Percentiles rank a stretch among this genome's conserved stretches.
Conservation (phyloP, 2,329 filamentous ascomycete genomes). For the Fusarium sp. region DNA sequence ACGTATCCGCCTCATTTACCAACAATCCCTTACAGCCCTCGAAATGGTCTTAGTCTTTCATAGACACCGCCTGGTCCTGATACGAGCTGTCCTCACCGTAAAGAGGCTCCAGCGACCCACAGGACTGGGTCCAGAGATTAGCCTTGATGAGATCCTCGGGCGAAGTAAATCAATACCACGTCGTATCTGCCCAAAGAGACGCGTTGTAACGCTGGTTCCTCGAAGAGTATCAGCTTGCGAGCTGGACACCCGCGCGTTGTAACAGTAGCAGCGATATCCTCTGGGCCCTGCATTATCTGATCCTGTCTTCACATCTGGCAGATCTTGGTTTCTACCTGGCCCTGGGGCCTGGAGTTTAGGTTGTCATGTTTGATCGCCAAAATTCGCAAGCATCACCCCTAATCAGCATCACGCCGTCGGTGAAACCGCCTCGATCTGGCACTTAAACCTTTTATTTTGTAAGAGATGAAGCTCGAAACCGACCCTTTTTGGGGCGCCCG, state of each 20-base stretch:
- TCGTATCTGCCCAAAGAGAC: constrained; percentile 7
- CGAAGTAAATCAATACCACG: constrained; percentile 25
- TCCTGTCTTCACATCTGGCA: constrained; percentile 14
- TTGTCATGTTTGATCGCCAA: constrained; percentile 23
- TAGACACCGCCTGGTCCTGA: background rate
- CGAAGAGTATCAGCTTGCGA: constrained; percentile 25
- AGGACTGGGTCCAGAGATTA: constrained; percentile 17
- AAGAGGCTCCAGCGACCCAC: constrained; percentile 20
- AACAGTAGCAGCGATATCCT: constrained; percentile 14
- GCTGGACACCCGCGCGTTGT: constrained; percentile 3
- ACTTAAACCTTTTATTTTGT: background rate
- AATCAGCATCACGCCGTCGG: constrained; percentile 5
- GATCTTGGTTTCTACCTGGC: constrained; percentile 6
- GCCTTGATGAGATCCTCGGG: constrained; percentile 32
- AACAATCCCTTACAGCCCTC: constrained; percentile 7
- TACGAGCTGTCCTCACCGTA: constrained; percentile 13
- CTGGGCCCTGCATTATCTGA: constrained; percentile 6
- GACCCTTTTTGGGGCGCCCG: background rate
- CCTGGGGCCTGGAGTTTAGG: background rate
- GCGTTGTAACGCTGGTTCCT: constrained; percentile 20
- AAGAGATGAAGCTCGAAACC: background rate
- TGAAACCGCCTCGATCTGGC: background rate
- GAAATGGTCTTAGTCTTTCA: background rate
- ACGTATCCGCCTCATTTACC: constrained; percentile 13
- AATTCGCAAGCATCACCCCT: constrained; percentile 12